Evolutionary conservation across 2,329 filamentous ascomycete genomes (phyloP), one percentile per base, ranked within the genome.

Genomic region (Aspergillus clavatus): DNA sequence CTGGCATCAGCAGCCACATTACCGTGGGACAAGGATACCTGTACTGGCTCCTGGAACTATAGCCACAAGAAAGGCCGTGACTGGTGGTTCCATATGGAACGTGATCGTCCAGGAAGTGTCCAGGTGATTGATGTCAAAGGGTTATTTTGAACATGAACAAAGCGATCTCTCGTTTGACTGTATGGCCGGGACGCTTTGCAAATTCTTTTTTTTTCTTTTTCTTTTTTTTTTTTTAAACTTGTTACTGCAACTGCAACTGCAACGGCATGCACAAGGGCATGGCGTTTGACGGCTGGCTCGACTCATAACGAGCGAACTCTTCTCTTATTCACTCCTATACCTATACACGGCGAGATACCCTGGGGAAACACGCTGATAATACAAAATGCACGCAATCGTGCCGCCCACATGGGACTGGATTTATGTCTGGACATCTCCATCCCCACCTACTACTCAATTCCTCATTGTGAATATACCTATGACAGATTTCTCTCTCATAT

Each of bases 31-130:
- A 65, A 63, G 45, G 69, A 72, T 42, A 63, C 60, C n/a, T 72
- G 69, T 47, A 71, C 67, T 31, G 69, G 69, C 7, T 65, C 67
- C 5, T 72, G 69, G 69, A 72, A 72, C 47, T 62, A 62, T 35
- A 54, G 57, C 14, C 67, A 71, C 48, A 66, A 63, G 43, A 55
- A 41, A 31, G 68, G 68, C 19, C 64, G 68, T 28, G 69, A 72
- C 19, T 72, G 69, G 69, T 72, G 69, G 69, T 68, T 64, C 46
- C 69, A 72, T 46, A 63, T 70, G 56, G 69, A 72, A 53, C 62
- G 69, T 31, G 69, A 71, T 47, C 66, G 67, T 27, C 62, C 63
- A 10, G 54, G 55, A 24, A 60, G 59, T 27, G 48, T 58, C 10
- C 62, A 68, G 31, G 51, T 63, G 33, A 56, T 67, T 41, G 58